A percentile compares a stretch with the other conserved stretches of the same genome.
These are phyloP conservation scores for Ophiostoma ulmi DNA, from an alignment of 2,329 filamentous ascomycete species.

Conservation along the genomic window DNA sequence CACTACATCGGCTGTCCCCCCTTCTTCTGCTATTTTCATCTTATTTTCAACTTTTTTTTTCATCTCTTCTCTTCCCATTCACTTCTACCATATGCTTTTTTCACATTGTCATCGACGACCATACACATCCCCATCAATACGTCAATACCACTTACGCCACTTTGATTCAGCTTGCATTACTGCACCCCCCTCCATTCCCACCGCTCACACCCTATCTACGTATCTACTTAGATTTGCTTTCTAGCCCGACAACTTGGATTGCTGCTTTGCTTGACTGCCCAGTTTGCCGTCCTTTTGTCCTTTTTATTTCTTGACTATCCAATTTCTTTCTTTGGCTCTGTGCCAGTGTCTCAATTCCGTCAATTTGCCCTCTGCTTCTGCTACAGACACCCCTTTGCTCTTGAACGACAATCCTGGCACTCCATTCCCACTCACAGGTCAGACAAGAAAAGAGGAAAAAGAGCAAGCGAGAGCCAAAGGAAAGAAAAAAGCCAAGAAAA, in stretches of 20 bases:
- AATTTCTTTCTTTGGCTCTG: neutral
- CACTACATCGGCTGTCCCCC: neutral
- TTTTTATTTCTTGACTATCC: neutral
- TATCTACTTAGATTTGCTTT: neutral
- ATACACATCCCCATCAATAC: neutral
- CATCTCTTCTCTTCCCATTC: neutral
- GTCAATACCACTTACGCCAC: constrained; percentile 11
- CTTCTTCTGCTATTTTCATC: neutral
- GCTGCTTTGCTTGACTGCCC: neutral
- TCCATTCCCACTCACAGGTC: neutral
- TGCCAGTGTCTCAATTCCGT: neutral
- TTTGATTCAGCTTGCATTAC: constrained; percentile 11
- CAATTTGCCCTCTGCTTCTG: constrained; percentile 9
- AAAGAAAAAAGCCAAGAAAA: neutral
- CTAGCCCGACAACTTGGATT: neutral
- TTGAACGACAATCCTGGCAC: neutral
- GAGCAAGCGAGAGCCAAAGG: neutral
- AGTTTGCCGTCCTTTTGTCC: neutral
- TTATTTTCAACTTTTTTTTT: neutral
- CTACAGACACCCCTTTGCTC: constrained; percentile 8
- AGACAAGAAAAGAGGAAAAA: constrained; percentile 3
- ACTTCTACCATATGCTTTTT: neutral
- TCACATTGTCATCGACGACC: neutral
- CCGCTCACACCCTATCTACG: neutral
- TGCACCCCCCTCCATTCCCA: constrained; percentile 10